A percentile compares a stretch with the other conserved stretches of the same genome.
Evolutionary conservation across 1,139 yeast genomes (phyloP).

Genomic region (Yamadazyma spencermartinsiae): DNA sequence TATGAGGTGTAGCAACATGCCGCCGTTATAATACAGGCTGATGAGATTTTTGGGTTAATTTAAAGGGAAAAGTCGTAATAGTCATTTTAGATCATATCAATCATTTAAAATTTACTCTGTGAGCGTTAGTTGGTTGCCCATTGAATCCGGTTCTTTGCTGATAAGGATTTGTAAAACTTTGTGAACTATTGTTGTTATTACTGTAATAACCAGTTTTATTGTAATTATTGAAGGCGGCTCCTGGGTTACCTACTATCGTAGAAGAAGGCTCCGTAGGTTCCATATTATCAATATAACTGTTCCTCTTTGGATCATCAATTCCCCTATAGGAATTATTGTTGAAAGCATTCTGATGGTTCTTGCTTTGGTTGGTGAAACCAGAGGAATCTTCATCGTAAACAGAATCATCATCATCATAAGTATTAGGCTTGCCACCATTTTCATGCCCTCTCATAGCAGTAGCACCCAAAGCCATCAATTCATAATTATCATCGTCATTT

Average conservation of each 20-base stretch:
- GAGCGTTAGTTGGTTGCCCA: conserved; percentile 13
- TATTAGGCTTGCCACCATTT: conserved; percentile 29
- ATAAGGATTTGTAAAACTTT: conserved; percentile 19
- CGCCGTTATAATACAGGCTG: not conserved
- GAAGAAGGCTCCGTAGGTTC: conserved; percentile 49
- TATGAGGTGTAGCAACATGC: no score
- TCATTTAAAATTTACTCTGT: conserved; percentile 21
- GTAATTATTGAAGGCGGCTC: conserved; percentile 31
- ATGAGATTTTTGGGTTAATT: not conserved
- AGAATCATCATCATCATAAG: conserved; percentile 37
- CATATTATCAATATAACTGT: conserved; percentile 28
- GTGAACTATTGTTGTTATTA: conserved; percentile 11
- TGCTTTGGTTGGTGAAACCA: conserved; percentile 14
- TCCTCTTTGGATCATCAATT: conserved; percentile 26
- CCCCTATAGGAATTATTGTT: conserved; percentile 8
- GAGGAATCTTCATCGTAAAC: conserved; percentile 35
- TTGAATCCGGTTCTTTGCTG: conserved; percentile 15
- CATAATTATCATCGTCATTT: conserved; percentile 61
- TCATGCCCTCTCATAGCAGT: conserved; percentile 84
- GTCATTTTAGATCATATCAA: not conserved
- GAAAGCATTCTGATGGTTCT: conserved; percentile 11
- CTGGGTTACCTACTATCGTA: conserved; percentile 46
- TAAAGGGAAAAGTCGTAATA: not conserved
- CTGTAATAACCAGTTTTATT: conserved; percentile 14
- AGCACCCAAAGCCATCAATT: conserved; percentile 84